A percentile compares a stretch with the other conserved stretches of the same genome.
Conservation (phyloP, 2,329 filamentous ascomycete genomes). For the Cadophora gregata region DNA sequence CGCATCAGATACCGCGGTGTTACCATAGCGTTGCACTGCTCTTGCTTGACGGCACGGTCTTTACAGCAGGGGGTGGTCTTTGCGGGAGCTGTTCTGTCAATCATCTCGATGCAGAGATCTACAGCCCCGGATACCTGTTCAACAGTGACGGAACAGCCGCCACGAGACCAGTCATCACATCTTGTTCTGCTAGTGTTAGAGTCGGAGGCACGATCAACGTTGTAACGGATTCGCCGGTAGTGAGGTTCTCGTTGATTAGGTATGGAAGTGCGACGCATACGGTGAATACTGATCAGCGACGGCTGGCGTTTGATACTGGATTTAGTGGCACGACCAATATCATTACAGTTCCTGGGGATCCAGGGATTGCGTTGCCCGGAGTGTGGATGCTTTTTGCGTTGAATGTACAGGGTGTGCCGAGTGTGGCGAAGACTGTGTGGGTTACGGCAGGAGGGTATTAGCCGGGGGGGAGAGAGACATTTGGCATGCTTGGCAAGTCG, state of each 20-base stretch:
- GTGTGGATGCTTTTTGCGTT: conserved; percentile 18
- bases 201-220: neutral
- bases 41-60: conserved; percentile 56
- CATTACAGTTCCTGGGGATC: conserved; percentile 3
- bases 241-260: conserved; percentile 46
- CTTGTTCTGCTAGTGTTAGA: neutral
- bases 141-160: conserved; percentile 50
- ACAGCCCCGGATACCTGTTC: conserved; percentile 61
- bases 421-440: conserved; percentile 8
- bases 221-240: neutral
- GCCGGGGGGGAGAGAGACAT: neutral
- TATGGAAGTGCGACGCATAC: conserved; percentile 58
- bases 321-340: neutral
- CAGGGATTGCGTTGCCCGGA: conserved; percentile 12
- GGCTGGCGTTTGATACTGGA: conserved; percentile 50
- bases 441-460: neutral
- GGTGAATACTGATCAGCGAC: conserved; percentile 63
- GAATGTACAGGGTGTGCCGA: conserved; percentile 8
- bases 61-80: conserved; percentile 58
- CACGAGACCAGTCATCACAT: conserved; percentile 50
- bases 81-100: conserved; percentile 49
- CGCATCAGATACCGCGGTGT: conserved; percentile 5
- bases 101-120: conserved; percentile 62
- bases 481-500: no score
- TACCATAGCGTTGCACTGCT: conserved; percentile 59